Base-by-base conservation (phyloP, 257 asterid genomes). In the Datura wrightii region DNA sequence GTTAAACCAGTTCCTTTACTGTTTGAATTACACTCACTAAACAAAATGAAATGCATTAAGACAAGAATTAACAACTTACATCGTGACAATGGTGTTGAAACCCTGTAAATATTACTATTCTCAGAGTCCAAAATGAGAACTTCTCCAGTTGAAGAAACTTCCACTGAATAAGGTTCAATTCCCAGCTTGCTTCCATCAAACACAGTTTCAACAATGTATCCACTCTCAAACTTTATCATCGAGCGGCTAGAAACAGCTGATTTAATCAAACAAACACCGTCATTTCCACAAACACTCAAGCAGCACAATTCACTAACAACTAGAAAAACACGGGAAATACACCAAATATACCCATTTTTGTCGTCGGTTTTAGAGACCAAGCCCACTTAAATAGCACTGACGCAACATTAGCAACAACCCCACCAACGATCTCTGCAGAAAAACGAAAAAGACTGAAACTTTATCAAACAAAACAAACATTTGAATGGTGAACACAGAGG, bases 181-280 rank as follows among this genome's bases (percentile, higher is more conserved):
- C 98, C 99, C 60, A 88, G 91, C 89, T 97, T 97, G 84, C 96
- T 97, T 65, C 99, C 99, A 87, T 97, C 99, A 82, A 97, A 97
- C 84, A 97, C 98, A 8, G 99, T 97, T 91, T 95, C 99, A 48
- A 97, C 98, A 36, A 83, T 86, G 85, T 97, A 97, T 67, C 99
- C 99, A 82, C 96, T 87, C 89, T 95, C 99, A 62, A 97, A 95
- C 90, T 95, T 97, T 90, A 95, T 87, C 99, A 93, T 94, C 46
- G 99, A 91, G 84, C 97, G 99, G 92, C 94, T 94, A 3, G 93
- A 79, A 89, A 87, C 88, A 31, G 91, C 98, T 95, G 90, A 50
- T 69, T 39, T 85, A 89, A 59, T 69, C 81, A 83, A 36, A 66
- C 74, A 66, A 88, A 78, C 5, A 62, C 60, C 79, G 85, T 83